phyloP scores from a whole-genome alignment of 2,329 filamentous ascomycete species.

The Nemania serpens region DNA sequence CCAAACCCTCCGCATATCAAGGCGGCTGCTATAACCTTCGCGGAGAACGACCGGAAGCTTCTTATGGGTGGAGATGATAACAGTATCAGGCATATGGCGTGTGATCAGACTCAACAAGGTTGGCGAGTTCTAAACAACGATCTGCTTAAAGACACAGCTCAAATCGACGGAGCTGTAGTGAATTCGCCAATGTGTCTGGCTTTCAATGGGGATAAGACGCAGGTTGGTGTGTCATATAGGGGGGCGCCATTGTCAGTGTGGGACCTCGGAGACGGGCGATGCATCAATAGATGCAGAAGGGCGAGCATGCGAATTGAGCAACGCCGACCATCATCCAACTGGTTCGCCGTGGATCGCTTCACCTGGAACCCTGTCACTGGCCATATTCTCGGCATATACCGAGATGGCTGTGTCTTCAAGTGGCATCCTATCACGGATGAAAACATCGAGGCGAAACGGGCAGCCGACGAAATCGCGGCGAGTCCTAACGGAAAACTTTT shows the following conservation, averaged over 20 bases:
- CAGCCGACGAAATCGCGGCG: slow-evolving; percentile 12
- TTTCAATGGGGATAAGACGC: slow-evolving; percentile 6
- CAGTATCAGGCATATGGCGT: background rate
- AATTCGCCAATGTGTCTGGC: slow-evolving; percentile 2
- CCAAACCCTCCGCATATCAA: background rate
- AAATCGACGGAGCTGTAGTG: background rate
- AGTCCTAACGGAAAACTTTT: slow-evolving; percentile 30
- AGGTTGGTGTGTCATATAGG: slow-evolving; percentile 10
- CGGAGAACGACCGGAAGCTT: background rate
- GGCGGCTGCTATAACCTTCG: background rate
- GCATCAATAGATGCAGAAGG: slow-evolving; percentile 18
- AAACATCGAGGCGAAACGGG: slow-evolving; percentile 25
- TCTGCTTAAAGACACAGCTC: background rate
- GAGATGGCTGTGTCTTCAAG: slow-evolving; percentile 35
- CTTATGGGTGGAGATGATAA: slow-evolving; percentile 11
- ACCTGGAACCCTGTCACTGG: slow-evolving; percentile 32
- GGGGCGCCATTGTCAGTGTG: slow-evolving; percentile 12
- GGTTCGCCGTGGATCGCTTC: slow-evolving; percentile 7
- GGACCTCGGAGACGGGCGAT: background rate
- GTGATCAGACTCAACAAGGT: background rate
- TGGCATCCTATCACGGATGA: slow-evolving; percentile 22
- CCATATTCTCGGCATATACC: slow-evolving; percentile 33
- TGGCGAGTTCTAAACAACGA: slow-evolving; percentile 1
- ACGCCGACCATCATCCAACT: slow-evolving; percentile 16
- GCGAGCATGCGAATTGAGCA: slow-evolving; percentile 1